Conservation (phyloP, 441 rosid species). For the Populus hybrid region DNA sequence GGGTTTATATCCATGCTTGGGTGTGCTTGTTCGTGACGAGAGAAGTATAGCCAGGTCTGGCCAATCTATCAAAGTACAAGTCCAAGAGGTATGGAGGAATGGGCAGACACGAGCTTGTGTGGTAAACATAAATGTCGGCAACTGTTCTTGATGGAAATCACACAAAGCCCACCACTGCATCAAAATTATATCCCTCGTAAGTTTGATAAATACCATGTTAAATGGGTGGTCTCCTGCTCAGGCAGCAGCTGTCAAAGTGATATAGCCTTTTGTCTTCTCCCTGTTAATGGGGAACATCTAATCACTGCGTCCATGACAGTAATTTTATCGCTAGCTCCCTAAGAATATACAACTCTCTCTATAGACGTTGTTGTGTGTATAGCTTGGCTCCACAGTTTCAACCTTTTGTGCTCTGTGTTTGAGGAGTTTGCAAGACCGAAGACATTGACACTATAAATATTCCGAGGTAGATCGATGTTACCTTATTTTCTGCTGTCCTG, state of each 20-base stretch:
- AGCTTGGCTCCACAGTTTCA: no score
- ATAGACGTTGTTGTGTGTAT: no score
- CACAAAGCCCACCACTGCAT: no score
- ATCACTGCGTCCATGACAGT: not conserved
- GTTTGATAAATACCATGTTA: conserved; percentile 6
- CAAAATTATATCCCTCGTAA: not conserved
- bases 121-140: conserved; percentile 7
- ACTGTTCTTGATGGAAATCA: conserved; percentile 1
- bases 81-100: not conserved
- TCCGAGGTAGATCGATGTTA: not conserved
- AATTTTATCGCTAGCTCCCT: not conserved
- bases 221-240: conserved; percentile 20
- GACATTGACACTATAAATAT: no score
- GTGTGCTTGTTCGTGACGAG: no score
- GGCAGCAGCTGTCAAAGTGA: conserved; percentile 6
- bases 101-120: not conserved
- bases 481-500: not conserved
- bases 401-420: no score
- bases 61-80: no score
- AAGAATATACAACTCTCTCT: no score
- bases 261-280: conserved; percentile 9
- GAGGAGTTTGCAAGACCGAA: no score
- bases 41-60: no score
- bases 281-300: no score
- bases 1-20: no score